Evolutionary conservation across 2,329 filamentous ascomycete species (phyloP).

Genomic region (Eutypella sp.): DNA sequence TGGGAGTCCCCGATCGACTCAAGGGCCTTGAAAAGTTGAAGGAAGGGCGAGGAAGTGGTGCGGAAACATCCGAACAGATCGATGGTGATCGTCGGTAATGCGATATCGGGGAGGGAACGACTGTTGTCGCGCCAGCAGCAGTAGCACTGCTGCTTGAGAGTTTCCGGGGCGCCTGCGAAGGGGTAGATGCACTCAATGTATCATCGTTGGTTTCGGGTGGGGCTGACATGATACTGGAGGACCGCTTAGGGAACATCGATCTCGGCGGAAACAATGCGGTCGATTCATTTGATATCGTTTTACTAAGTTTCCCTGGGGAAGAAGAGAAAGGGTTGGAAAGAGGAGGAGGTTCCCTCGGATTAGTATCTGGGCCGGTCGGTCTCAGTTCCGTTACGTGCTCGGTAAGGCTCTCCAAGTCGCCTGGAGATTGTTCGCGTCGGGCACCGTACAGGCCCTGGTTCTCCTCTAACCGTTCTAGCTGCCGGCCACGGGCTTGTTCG

Average conservation of each 20-base stretch:
- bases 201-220: slow-evolving; percentile 66
- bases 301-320: slow-evolving; percentile 40
- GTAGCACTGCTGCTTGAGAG: slow-evolving; percentile 63
- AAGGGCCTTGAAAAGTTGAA: slow-evolving; percentile 94
- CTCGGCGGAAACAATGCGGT: slow-evolving; percentile 46
- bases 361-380: slow-evolving; percentile 27
- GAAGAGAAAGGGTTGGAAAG: slow-evolving; percentile 27
- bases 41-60: slow-evolving; percentile 62
- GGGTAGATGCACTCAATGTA: slow-evolving; percentile 47
- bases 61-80: slow-evolving; percentile 74
- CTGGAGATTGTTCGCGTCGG: slow-evolving; percentile 54
- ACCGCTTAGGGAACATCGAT: slow-evolving; percentile 44
- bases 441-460: slow-evolving; percentile 44
- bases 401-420: slow-evolving; percentile 38
- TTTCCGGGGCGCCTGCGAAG: slow-evolving; percentile 69
- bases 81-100: slow-evolving; percentile 76
- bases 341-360: slow-evolving; percentile 31
- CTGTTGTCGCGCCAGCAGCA: slow-evolving; percentile 28
- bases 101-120: slow-evolving; percentile 52
- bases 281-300: slow-evolving; percentile 46
- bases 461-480: slow-evolving; percentile 34
- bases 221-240: slow-evolving; percentile 58
- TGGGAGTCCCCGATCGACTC: slow-evolving; percentile 64
- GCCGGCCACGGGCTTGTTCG: slow-evolving; percentile 37
- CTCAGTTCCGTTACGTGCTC: slow-evolving; percentile 15